Base-by-base conservation (phyloP, 345 rosid genomes). In the Anastatica hierochuntica region DNA sequence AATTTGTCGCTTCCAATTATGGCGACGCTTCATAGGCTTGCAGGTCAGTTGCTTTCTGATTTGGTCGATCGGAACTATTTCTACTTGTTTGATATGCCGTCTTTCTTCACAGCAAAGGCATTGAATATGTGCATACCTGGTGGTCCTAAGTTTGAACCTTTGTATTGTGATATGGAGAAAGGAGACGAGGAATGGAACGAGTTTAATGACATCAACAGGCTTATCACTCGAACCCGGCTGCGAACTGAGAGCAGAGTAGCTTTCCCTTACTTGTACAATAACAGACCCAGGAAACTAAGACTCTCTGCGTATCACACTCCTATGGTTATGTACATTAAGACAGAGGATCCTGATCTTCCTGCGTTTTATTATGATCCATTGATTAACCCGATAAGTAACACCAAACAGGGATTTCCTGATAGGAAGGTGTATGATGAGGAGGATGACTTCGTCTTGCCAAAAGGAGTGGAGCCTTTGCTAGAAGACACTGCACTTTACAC, bases 141-240 rank as follows among this genome's bases (percentile, higher is more conserved):
- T 67, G 96, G 96, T 3, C 96, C 94, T 1, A 88, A 88, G 78
- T 88, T 82, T 77, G 96, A 88, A 64, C 96, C 96, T 12, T 49
- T 88, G 56, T 84, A 84, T 14, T 88, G 94, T 35, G 96, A 88
- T 57, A 77, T 84, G 96, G 96, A 88, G 73, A 88, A 88, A 69
- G 96, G 96, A 12, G 96, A 87, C 40, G 96, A 87, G 50, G 96
- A 82, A 35, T 88, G 96, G 96, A 88, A 88, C 18, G 96, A 88
- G 73, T 84, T 88, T 61, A 88, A 88, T 77, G 96, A 88, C 66
- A 84, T 88, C 16, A 88, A 88, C 70, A 88, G 84, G 67, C 90
- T 88, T 45, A 88, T 88, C 49, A 80, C 84, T 43, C 76, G 96
- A 30, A 80, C 96, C 14, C 85, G 84, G 49, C 68, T 84, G 34